Percentiles rank a stretch among this genome's conserved stretches.
Conservation (phyloP, 164 flowering plant genomes). For the Magnolia officinalis region DNA sequence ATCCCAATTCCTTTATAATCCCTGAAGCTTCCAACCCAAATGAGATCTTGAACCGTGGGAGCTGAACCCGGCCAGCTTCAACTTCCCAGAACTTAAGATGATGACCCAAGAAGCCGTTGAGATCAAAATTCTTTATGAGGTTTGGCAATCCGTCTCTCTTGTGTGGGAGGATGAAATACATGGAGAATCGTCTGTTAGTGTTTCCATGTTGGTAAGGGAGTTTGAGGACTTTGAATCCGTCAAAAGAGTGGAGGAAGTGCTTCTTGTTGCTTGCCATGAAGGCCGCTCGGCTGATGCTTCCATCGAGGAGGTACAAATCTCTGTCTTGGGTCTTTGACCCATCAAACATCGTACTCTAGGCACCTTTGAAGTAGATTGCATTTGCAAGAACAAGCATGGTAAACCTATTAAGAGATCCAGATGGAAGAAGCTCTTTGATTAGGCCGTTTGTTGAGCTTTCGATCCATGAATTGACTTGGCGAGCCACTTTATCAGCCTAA, state of each 20-base stretch:
- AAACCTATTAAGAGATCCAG: background rate
- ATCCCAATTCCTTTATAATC: constrained; percentile 9
- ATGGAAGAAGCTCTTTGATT: constrained; percentile 15
- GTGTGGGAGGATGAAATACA: constrained; percentile 28
- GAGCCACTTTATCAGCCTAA: constrained; percentile 1
- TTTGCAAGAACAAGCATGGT: constrained; percentile 16
- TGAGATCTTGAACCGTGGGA: constrained; percentile 27
- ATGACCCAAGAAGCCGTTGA: constrained; percentile 10
- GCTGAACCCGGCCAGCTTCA: background rate
- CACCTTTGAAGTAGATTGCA: constrained; percentile 30
- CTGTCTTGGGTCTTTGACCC: constrained; percentile 4
- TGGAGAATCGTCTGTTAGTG: constrained; percentile 10
- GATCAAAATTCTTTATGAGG: constrained; percentile 8
- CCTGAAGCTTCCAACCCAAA: constrained; percentile 17
- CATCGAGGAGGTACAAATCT: constrained; percentile 27
- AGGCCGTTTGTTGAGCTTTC: constrained; percentile 20
- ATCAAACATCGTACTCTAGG: constrained; percentile 14
- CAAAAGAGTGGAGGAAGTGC: background rate
- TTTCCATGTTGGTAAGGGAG: constrained; percentile 19
- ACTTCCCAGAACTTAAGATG: constrained; percentile 1
- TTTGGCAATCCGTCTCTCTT: constrained; percentile 14
- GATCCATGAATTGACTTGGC: constrained; percentile 19
- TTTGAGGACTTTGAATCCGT: constrained; percentile 17
- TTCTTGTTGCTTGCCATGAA: constrained; percentile 23
- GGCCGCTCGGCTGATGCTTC: constrained; percentile 17